Conservation (phyloP, 2,329 filamentous ascomycete species). For the Curvularia spicifera region DNA sequence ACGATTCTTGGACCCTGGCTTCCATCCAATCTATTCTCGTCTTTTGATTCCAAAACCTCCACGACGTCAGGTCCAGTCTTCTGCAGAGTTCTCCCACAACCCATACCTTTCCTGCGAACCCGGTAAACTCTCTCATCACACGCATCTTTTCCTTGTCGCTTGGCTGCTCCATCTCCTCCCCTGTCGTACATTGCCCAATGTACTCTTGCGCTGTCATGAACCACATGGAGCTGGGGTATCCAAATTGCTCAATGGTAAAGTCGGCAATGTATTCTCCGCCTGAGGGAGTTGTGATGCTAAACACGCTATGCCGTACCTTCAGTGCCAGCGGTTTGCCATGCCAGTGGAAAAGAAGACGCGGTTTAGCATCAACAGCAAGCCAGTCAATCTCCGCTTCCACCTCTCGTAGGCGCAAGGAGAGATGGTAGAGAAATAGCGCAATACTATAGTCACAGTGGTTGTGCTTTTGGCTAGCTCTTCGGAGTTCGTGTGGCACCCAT, state of each 20-base stretch:
- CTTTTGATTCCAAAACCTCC: background rate
- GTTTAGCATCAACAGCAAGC: background rate
- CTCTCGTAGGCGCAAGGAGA: background rate
- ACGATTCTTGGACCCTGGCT: background rate
- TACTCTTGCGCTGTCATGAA: conserved; percentile 9
- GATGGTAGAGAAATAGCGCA: conserved; percentile 1
- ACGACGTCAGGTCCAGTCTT: background rate
- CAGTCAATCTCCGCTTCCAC: conserved; percentile 1
- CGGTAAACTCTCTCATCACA: background rate
- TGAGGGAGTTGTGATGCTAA: conserved; percentile 1
- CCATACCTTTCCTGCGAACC: background rate
- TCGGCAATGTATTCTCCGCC: conserved; percentile 13
- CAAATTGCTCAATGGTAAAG: conserved; percentile 16
- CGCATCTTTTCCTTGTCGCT: background rate
- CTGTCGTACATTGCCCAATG: background rate
- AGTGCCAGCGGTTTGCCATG: background rate
- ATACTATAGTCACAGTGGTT: conserved; percentile 14
- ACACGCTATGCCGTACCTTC: conserved; percentile 11
- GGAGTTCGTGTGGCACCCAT: background rate
- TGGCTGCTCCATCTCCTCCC: background rate
- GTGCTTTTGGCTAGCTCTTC: background rate
- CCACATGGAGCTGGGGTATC: background rate
- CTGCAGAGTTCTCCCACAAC: background rate
- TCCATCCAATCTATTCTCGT: background rate
- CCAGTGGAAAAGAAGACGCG: background rate